A percentile compares a stretch with the other conserved stretches of the same genome.
These are phyloP conservation scores for Talaromyces sp. DNA, from an alignment of 2,329 filamentous ascomycete species.

Conservation along the genomic window DNA sequence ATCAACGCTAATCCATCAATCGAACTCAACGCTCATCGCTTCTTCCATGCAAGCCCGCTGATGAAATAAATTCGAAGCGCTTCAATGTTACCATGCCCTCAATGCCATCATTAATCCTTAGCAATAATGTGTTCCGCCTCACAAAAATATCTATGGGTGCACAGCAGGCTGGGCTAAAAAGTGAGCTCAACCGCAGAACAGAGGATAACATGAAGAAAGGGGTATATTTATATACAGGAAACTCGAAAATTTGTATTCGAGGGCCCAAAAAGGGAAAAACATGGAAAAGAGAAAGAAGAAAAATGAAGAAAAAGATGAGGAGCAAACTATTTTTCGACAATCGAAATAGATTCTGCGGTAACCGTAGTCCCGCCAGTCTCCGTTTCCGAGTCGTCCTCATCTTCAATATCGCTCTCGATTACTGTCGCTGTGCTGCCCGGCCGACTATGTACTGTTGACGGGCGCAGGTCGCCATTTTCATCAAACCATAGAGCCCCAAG, in stretches of 20 bases:
- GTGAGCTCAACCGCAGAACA: not conserved
- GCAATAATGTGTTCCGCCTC: not conserved
- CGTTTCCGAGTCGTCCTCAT: conserved; percentile 11
- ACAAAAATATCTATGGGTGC: not conserved
- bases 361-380: conserved; percentile 14
- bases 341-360: conserved; percentile 2
- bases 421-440: conserved; percentile 4
- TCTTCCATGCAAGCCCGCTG: not conserved
- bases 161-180: not conserved
- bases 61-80: not conserved
- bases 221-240: not conserved
- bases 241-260: not conserved
- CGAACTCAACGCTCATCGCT: not conserved
- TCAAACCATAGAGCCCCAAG: conserved; percentile 19
- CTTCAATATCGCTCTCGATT: conserved; percentile 6
- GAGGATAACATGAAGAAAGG: not conserved
- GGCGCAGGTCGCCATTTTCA: conserved; percentile 13
- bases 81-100: not conserved
- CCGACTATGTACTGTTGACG: not conserved
- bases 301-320: not conserved
- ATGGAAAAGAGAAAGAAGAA: no score
- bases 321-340: not conserved
- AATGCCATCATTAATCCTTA: not conserved
- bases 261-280: not conserved
- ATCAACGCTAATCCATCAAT: not conserved